A percentile compares a stretch with the other conserved stretches of the same genome.
Conservation (phyloP, 495 filamentous ascomycete species). For the Aspergillus affinis region DNA sequence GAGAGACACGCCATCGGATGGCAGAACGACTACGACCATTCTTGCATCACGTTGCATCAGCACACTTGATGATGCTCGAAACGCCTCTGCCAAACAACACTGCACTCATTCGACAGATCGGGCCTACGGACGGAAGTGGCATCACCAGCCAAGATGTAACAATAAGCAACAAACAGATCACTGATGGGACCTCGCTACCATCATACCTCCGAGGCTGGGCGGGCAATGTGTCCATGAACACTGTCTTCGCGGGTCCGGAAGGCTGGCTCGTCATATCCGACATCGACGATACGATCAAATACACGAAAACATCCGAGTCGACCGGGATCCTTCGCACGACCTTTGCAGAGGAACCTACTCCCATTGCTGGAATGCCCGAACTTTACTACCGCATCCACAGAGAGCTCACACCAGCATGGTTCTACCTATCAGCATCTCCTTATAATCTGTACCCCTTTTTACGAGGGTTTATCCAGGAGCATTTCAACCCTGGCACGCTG, state of each 20-base stretch:
- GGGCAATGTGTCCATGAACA: conserved; percentile 56
- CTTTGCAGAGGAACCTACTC: conserved; percentile 70
- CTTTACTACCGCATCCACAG: conserved; percentile 67
- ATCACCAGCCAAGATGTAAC: conserved; percentile 61
- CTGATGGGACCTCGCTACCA: conserved; percentile 33
- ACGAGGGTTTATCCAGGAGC: conserved; percentile 59
- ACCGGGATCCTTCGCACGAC: conserved; percentile 80
- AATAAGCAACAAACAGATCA: conserved; percentile 30
- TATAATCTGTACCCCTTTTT: conserved; percentile 94
- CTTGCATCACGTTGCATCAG: conserved; percentile 70
- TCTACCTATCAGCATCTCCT: conserved; percentile 91
- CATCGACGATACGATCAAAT: conserved; percentile 95
- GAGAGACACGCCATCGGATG: conserved; percentile 62
- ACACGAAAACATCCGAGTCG: conserved; percentile 75
- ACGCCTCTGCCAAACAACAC: conserved; percentile 45
- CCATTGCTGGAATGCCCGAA: conserved; percentile 79
- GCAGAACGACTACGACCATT: conserved; percentile 72
- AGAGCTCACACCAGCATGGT: conserved; percentile 69
- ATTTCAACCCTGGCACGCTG: conserved; percentile 77
- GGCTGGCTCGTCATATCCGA: conserved; percentile 91
- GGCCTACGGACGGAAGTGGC: conserved; percentile 68
- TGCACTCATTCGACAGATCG: conserved; percentile 53
- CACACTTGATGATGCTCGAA: conserved; percentile 59
- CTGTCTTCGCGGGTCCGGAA: conserved; percentile 69
- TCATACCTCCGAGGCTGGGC: conserved; percentile 40